These are phyloP conservation scores for Hanseniaspora lachancei DNA, from an alignment of 805 yeast genomes.

Conservation along the genomic window DNA sequence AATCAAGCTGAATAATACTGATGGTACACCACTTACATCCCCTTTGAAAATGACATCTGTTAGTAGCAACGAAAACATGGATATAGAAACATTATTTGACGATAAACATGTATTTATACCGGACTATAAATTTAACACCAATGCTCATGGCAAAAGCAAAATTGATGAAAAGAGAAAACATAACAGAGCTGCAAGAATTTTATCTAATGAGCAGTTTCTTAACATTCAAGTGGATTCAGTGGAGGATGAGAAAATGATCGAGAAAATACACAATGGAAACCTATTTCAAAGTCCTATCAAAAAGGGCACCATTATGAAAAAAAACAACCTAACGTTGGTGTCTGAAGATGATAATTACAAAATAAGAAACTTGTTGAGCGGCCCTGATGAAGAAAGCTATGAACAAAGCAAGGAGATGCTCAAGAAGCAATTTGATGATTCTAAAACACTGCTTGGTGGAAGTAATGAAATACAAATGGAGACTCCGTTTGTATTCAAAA, in stretches of 20 bases:
- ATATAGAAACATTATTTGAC: neutral
- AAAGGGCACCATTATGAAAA: neutral
- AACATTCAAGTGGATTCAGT: neutral
- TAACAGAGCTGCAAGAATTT: slow-evolving; percentile 11
- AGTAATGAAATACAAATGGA: neutral
- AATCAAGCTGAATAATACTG: slow-evolving; percentile 3
- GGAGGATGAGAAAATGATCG: slow-evolving; percentile 8
- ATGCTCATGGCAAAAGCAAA: neutral
- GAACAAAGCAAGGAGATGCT: neutral
- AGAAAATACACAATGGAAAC: slow-evolving; percentile 8
- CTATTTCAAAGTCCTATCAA: neutral
- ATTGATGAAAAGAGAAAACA: neutral
- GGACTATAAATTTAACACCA: neutral
- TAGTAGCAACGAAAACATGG: neutral
- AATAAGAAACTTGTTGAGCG: neutral
- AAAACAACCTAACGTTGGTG: neutral
- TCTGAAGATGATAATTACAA: neutral
- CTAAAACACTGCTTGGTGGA: neutral
- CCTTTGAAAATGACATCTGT: neutral
- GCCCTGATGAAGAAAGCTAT: neutral
- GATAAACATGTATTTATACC: neutral
- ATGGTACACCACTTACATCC: slow-evolving; percentile 5
- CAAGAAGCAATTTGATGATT: neutral
- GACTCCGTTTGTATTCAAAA: neutral
- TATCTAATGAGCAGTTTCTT: slow-evolving; percentile 10